Conservation (phyloP, 192 early-diverging fungal species). For the Backusella parvicylindrica region DNA sequence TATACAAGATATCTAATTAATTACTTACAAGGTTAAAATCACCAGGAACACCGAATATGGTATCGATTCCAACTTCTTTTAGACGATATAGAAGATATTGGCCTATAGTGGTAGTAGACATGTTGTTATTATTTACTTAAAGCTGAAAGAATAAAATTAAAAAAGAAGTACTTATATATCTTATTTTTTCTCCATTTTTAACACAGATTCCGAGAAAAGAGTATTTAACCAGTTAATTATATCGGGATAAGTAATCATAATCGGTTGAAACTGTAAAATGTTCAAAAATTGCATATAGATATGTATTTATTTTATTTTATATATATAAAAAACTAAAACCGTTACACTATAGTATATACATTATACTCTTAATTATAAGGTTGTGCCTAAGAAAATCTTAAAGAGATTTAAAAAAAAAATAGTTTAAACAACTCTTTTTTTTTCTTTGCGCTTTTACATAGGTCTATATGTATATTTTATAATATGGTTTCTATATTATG, state of each 20-base stretch:
- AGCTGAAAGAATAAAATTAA: neutral
- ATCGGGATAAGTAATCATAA: neutral
- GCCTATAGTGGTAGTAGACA: conserved; percentile 25
- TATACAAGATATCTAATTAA: neutral
- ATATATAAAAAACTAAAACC: neutral
- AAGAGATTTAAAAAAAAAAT: no score
- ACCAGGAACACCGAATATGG: conserved; percentile 45
- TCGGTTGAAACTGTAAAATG: neutral
- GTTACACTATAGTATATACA: no score
- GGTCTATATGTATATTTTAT: no score
- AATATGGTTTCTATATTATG: no score
- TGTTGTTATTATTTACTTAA: neutral
- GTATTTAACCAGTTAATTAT: neutral
- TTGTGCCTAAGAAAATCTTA: no score
- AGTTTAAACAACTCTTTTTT: no score
- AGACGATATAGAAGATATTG: conserved; percentile 37
- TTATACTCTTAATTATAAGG: no score
- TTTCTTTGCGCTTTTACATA: no score
- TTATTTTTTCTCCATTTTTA: neutral
- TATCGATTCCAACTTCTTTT: conserved; percentile 42
- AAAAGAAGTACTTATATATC: neutral
- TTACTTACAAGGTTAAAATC: conserved; percentile 41
- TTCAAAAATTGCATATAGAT: neutral
- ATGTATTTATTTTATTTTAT: neutral
- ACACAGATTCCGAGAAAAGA: neutral